Evolutionary conservation across 192 early-diverging fungal genomes (phyloP).

Genomic region (Entomortierella lignicola): DNA sequence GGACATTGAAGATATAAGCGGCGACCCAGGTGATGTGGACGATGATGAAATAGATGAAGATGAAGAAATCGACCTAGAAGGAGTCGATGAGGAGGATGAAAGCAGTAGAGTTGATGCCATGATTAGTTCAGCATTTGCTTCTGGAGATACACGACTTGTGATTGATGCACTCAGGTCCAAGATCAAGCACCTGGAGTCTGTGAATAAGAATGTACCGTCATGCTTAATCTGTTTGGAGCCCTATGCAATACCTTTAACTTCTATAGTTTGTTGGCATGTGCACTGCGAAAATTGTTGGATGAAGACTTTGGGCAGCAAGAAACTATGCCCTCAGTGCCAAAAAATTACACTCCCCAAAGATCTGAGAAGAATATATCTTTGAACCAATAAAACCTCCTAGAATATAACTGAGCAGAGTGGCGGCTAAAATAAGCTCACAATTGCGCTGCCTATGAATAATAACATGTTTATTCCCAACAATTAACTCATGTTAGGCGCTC

Average conservation of each 20-base stretch:
- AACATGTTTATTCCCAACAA: too few relatives aligned
- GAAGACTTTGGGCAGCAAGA: conserved; percentile 83
- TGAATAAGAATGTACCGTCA: conserved; percentile 60
- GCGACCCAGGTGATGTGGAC: conserved; percentile 25
- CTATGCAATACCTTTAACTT: conserved; percentile 76
- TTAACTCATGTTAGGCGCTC: too few relatives aligned
- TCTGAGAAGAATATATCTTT: conserved; percentile 84
- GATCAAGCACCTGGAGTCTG: conserved; percentile 71
- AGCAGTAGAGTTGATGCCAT: conserved; percentile 20
- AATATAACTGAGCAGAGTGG: too few relatives aligned
- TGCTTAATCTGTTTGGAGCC: conserved; percentile 87
- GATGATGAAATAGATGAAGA: conserved; percentile 36
- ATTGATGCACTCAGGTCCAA: conserved; percentile 84
- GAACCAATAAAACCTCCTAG: too few relatives aligned
- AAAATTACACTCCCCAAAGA: conserved; percentile 87
- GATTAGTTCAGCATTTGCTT: conserved; percentile 19
- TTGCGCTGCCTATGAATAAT: too few relatives aligned
- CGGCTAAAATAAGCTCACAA: too few relatives aligned
- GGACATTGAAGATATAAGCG: conserved; percentile 32
- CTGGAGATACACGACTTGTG: conserved; percentile 68
- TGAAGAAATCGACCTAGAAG: conserved; percentile 49
- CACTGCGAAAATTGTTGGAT: conserved; percentile 93
- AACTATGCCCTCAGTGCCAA: conserved; percentile 91
- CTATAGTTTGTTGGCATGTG: conserved; percentile 93
- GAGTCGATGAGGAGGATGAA: conserved; percentile 28